Base-by-base conservation (phyloP, 495 filamentous ascomycete genomes). In the Neurospora terricola region DNA sequence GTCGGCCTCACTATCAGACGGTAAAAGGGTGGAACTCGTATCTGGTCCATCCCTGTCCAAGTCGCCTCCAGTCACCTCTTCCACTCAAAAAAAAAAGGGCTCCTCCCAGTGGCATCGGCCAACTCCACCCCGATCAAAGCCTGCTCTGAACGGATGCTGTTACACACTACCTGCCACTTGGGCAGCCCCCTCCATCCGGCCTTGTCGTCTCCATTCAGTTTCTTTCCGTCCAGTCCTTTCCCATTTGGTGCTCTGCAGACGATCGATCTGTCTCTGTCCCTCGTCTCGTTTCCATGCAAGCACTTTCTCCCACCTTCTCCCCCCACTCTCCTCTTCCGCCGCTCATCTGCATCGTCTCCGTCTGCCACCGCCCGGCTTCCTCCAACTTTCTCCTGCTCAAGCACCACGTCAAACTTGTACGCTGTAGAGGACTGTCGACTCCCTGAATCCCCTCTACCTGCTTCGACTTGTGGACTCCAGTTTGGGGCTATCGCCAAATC, bases 151-250 rank as follows among this genome's bases (percentile, higher is more conserved):
- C 38, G 38, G 38, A 3, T 43, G 42, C 18, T 18, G 42, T 43
- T 45, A 54, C 36, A 75, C 68, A 73, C 73, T 54, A 69, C 72
- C 42, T 71, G 73, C 73, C 76, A 43, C 72, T 66, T 73, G 66
- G 40, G 38, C 42, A 69, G 62, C 37, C 48, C 37, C 72, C 36
- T 38, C 27, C 70, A 66, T 69, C 68, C 71, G 38, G 69, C 42
- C 70, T 39, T 48, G 70, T 70, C 70, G 72, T 71, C 72, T 45
- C 38, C 48, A 59, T 54, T 36, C 48, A 40, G 40, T 72, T 59
- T 69, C 71, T 74, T 73, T 74, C 70, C 74, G 72, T 69, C 69
- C 21, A 59, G 72, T 42, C 48, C 59, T 71, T 59, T 66, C 54
- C 54, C 54, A 34, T 66, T 34, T 42, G 38, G 36, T 70, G 34